Percentiles rank a stretch among this genome's conserved stretches.
Evolutionary conservation across 371 early-diverging fungal genomes (phyloP).

Genomic region (Nematocida displodere): DNA sequence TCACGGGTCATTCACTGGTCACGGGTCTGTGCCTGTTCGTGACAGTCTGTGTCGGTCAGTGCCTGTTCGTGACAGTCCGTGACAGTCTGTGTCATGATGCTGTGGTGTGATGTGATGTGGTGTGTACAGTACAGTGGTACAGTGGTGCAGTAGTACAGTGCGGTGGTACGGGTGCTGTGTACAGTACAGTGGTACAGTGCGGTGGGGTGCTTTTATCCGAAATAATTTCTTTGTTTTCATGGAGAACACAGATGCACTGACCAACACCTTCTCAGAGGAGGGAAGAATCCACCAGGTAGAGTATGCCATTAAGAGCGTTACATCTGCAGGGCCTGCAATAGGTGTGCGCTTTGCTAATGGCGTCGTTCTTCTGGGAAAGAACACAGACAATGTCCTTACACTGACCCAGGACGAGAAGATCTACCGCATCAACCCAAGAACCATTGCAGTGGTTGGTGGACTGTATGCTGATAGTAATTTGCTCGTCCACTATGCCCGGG

Average conservation of each 20-base stretch:
- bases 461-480: slow-evolving; percentile 91
- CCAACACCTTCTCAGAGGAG: slow-evolving; percentile 66
- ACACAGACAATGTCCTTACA: slow-evolving; percentile 69
- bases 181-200: too few species aligned
- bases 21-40: too few species aligned
- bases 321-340: slow-evolving; percentile 85
- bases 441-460: slow-evolving; percentile 91
- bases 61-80: too few species aligned
- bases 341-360: slow-evolving; percentile 82
- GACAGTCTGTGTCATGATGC: too few species aligned
- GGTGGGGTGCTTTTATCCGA: too few species aligned
- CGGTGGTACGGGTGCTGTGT: too few species aligned
- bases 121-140: too few species aligned
- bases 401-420: slow-evolving; percentile 78
- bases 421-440: slow-evolving; percentile 71
- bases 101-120: too few species aligned
- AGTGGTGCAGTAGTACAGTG: too few species aligned
- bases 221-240: slow-evolving; percentile 40
- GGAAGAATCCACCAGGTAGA: slow-evolving; percentile 97
- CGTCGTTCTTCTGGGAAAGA: slow-evolving; percentile 88
- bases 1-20: too few species aligned
- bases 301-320: slow-evolving; percentile 98
- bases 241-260: slow-evolving; percentile 47
- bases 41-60: too few species aligned
- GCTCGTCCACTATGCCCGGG: slow-evolving; percentile 78